Conservation (phyloP, 2,329 filamentous ascomycete genomes). For the Aspergillus floridensis region DNA sequence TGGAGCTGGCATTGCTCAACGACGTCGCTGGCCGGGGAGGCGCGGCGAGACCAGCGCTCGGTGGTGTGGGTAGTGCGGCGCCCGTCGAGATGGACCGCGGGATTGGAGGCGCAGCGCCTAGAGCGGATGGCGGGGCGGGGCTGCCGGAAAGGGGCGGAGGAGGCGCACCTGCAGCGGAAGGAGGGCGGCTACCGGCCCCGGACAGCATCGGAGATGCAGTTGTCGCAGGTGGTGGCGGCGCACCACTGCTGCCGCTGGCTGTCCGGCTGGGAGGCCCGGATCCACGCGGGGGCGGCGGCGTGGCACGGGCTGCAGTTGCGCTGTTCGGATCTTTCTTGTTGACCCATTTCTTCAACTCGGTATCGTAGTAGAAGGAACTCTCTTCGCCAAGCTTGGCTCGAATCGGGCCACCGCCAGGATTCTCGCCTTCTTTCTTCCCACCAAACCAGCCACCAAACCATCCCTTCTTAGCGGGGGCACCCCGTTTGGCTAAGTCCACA, state of each 20-base stretch:
- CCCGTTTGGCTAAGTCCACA: conserved; percentile 36
- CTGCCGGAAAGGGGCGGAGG: conserved; percentile 29
- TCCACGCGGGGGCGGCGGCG: conserved; percentile 75
- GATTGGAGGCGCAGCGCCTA: conserved; percentile 31
- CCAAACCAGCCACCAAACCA: conserved; percentile 85
- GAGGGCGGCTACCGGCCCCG: conserved; percentile 29
- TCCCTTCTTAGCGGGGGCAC: conserved; percentile 38
- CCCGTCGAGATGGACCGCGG: conserved; percentile 40
- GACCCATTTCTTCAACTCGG: conserved; percentile 95
- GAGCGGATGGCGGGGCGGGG: conserved; percentile 27
- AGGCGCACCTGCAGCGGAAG: conserved; percentile 31
- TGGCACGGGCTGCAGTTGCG: conserved; percentile 59
- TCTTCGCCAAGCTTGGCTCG: conserved; percentile 91
- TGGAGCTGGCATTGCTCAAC: conserved; percentile 88
- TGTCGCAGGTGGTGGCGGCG: conserved; percentile 44
- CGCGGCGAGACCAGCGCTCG: conserved; percentile 32
- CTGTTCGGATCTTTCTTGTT: conserved; percentile 82
- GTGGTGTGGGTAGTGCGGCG: conserved; percentile 34
- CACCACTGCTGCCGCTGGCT: conserved; percentile 54
- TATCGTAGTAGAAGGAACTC: conserved; percentile 89
- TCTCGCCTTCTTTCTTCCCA: conserved; percentile 54
- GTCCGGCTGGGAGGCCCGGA: conserved; percentile 50
- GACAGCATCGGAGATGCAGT: conserved; percentile 23
- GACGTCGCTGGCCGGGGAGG: conserved; percentile 72
- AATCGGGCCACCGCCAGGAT: conserved; percentile 59